Base-by-base conservation (phyloP, 345 rosid genomes). In the Ceriops tagal region DNA sequence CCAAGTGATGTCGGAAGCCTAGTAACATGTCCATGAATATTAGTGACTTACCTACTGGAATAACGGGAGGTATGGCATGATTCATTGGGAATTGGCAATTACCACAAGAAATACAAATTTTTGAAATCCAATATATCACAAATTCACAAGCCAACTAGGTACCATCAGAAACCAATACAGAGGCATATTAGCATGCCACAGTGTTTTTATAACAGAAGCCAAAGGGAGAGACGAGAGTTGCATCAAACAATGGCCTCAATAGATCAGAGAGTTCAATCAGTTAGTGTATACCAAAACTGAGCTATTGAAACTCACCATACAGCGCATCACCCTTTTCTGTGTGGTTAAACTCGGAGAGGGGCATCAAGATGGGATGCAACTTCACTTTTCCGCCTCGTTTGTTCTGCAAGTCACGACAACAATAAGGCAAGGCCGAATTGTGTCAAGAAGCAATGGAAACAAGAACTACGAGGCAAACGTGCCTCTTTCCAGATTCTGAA, bases 361-460 rank as follows among this genome's bases (percentile, higher is more conserved):
- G 80, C 80, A 67, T 62, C 62, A 71, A 32, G 24, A 77, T 71
- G 28, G 72, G 58, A 32, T 77, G 76, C 53, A 77, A 61, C 76
- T 77, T 71, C 72, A 77, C 80, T 77, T 72, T 71, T 52, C 80
- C 80, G n/a, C 80, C 80, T 4, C 80, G 53, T 71, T 71, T 77
- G 73, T 77, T 77, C 80, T 77, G 61, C 20, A 62, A 67, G n/a
- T 37, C 35, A 35, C 32, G n/a, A 19, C 32, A 51, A 32, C 27
- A 26, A 64, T 1, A 13, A 28, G 24, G 4, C 18, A 75, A 3
- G 15, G 13, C n/a, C 20, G 28, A 43, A 30, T 34, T 47, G 28
- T 5, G 18, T 30, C 13, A 27, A 5, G 13, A 39, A 61, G 9
- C 10, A 34, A 34, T 7, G 37, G 10, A 34, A 34, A 8, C 37